These are phyloP conservation scores for Endocalyx cinctus DNA, from an alignment of 2,329 filamentous ascomycete genomes.

Conservation along the genomic window DNA sequence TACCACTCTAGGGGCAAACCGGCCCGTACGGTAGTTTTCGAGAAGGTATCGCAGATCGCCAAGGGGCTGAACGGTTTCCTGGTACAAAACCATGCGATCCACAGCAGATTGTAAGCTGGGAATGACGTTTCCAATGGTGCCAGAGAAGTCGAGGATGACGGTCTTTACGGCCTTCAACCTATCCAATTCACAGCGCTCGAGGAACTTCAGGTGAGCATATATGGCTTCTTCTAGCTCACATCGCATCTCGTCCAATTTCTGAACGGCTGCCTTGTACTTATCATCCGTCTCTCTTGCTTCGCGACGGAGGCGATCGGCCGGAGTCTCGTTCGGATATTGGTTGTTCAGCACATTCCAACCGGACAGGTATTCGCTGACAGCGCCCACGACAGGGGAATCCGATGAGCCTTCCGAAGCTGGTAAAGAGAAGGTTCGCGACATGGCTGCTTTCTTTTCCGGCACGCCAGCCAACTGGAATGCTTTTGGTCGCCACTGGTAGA, in stretches of 20 bases:
- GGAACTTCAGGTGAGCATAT: conserved; percentile 85
- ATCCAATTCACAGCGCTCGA: conserved; percentile 95
- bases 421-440: conserved; percentile 71
- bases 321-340: conserved; percentile 88
- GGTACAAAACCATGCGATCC: conserved; percentile 98
- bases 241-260: conserved; percentile 81
- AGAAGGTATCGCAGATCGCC: conserved; percentile 89
- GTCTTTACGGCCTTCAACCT: conserved; percentile 97
- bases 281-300: conserved; percentile 90
- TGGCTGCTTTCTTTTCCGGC: conserved; percentile 75
- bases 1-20: conserved; percentile 83
- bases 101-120: conserved; percentile 92
- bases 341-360: conserved; percentile 94
- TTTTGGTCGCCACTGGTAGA: conserved; percentile 94
- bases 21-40: conserved; percentile 94
- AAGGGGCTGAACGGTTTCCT: conserved; percentile 93
- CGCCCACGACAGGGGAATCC: conserved; percentile 79
- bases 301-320: conserved; percentile 76
- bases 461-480: conserved; percentile 84
- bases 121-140: conserved; percentile 95
- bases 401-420: conserved; percentile 54
- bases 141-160: conserved; percentile 94
- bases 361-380: conserved; percentile 82
- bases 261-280: conserved; percentile 82
- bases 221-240: conserved; percentile 97